Evolutionary conservation across 441 rosid genomes (phyloP).

Genomic region (Geranium incanum): DNA sequence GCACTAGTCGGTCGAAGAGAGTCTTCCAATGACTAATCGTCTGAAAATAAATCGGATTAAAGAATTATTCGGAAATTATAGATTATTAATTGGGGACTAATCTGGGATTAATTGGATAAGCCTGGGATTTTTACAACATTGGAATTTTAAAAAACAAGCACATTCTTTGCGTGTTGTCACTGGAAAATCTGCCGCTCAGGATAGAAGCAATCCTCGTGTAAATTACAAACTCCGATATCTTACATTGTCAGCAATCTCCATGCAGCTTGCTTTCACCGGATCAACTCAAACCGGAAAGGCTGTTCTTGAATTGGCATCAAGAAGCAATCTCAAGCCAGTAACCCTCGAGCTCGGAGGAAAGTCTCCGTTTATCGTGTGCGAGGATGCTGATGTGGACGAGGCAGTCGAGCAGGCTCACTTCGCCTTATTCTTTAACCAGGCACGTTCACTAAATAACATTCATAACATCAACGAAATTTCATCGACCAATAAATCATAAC

Average conservation of each 20-base stretch:
- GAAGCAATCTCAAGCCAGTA: constrained; percentile 74
- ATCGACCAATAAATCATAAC: neutral
- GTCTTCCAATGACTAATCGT: too few species aligned
- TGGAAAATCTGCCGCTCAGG: neutral
- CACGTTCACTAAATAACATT: neutral
- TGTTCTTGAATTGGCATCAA: constrained; percentile 61
- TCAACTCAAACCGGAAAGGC: constrained; percentile 60
- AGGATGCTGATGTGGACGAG: constrained; percentile 63
- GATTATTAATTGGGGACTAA: too few species aligned
- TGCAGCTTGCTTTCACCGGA: constrained; percentile 74
- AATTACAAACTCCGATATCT: neutral
- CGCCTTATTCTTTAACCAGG: constrained; percentile 78
- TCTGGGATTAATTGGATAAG: too few species aligned
- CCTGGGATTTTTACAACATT: too few species aligned
- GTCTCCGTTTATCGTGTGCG: constrained; percentile 71
- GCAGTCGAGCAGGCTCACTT: constrained; percentile 75
- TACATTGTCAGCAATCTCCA: neutral
- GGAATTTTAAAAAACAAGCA: too few species aligned
- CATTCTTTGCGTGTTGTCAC: too few species aligned
- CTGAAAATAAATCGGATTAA: too few species aligned
- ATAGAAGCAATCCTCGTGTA: neutral
- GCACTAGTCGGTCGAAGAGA: too few species aligned
- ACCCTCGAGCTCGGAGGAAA: constrained; percentile 86
- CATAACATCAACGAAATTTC: neutral
- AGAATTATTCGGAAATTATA: too few species aligned